A percentile compares a stretch with the other conserved stretches of the same genome.
Conservation (phyloP, 768 basidiomycete genomes). For the Cystofilobasidium bisporidii region DNA sequence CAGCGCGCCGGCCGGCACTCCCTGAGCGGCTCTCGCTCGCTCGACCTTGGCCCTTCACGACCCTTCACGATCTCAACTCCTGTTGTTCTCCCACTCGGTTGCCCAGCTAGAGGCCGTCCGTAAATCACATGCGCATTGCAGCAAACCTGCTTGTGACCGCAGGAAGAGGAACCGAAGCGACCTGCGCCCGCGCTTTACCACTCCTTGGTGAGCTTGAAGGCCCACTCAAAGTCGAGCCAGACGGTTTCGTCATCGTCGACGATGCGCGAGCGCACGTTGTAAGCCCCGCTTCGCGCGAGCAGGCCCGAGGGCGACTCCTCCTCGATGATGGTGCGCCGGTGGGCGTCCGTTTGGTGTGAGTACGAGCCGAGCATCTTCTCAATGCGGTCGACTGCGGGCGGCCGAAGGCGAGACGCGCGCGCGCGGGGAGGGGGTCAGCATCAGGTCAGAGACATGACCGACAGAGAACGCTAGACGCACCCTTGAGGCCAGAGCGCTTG, state of each 20-base stretch:
- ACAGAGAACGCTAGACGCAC: slow-evolving; percentile 41
- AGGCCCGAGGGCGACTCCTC: slow-evolving; percentile 57
- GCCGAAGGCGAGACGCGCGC: no score
- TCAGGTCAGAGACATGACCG: background rate
- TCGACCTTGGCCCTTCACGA: no score
- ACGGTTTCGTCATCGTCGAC: slow-evolving; percentile 21
- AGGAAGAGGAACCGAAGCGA: no score
- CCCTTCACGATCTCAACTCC: no score
- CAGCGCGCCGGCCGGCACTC: no score
- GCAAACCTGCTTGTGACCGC: no score
- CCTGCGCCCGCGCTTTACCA: slow-evolving; percentile 56
- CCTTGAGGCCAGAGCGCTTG: slow-evolving; percentile 64
- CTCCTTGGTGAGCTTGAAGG: slow-evolving; percentile 82
- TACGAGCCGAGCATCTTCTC: slow-evolving; percentile 94
- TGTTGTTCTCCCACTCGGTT: no score
- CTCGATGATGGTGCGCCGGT: slow-evolving; percentile 49
- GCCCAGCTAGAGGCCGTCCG: no score
- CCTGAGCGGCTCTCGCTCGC: no score
- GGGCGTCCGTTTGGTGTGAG: slow-evolving; percentile 61
- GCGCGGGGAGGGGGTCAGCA: background rate
- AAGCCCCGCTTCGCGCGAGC: slow-evolving; percentile 70
- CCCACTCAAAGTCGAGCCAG: slow-evolving; percentile 68
- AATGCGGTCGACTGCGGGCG: slow-evolving; percentile 65
- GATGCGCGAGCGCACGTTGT: slow-evolving; percentile 69
- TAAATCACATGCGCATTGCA: no score